Percentiles rank a stretch among this genome's conserved stretches.
Evolutionary conservation across 75 land plant species (phyloP).

Genomic region (Cunninghamia lanceolata): DNA sequence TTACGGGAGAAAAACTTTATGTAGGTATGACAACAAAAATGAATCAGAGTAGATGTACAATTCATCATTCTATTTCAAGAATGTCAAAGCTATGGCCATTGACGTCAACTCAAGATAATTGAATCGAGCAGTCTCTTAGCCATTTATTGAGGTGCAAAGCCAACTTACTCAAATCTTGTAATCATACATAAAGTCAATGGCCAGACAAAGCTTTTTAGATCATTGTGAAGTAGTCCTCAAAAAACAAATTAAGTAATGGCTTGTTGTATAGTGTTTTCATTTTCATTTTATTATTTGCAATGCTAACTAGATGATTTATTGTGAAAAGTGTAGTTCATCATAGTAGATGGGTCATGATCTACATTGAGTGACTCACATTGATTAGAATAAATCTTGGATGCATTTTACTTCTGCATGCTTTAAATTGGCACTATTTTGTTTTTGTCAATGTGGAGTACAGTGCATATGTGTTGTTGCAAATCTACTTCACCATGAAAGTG

Average conservation of each 20-base stretch:
- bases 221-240: constrained; percentile 60
- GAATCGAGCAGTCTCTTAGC: constrained; percentile 73
- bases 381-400: neutral
- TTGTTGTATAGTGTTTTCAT: too few relatives aligned
- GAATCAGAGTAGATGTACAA: constrained; percentile 11
- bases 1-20: neutral
- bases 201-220: constrained; percentile 61
- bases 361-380: neutral
- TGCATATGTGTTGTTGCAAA: too few relatives aligned
- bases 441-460: constrained; percentile 86
- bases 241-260: neutral
- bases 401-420: neutral
- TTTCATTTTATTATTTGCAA: too few relatives aligned
- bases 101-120: constrained; percentile 11
- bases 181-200: constrained; percentile 53
- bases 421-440: neutral
- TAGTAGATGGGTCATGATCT: neutral
- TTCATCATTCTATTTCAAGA: neutral
- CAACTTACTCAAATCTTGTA: constrained; percentile 63
- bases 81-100: neutral
- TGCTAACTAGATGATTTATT: too few relatives aligned
- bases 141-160: constrained; percentile 77
- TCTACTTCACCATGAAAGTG: too few relatives aligned
- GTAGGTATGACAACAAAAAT: constrained; percentile 1
- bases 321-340: too few relatives aligned